Evolutionary conservation across 78 protist species (phyloP), one percentile per base, ranked within the genome.

Genomic region (Emiliania huxleyi): DNA sequence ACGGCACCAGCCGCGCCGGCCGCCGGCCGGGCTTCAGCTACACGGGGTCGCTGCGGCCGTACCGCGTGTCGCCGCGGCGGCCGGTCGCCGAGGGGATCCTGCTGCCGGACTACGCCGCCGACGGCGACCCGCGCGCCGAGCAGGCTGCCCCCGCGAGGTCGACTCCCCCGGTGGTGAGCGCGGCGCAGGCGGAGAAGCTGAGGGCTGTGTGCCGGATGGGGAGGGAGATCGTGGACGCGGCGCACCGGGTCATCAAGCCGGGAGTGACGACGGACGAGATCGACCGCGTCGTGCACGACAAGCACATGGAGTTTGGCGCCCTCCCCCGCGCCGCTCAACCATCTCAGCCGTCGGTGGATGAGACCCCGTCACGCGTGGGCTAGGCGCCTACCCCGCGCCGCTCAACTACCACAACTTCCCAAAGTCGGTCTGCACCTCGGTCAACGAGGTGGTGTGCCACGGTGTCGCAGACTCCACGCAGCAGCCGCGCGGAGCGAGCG

Each of bases 251-350:
- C 73, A 94, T 96, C n/a, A 26, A 87, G 55, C 95, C 95, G 19
- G 98, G 98, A 2, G 95, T 97, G 77, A 98, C 99, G 0, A 93
- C 97, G 0, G 99, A 98, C 40, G 98, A 97, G 55, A 91, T 98
- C 42, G 99, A 98, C 69, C 89, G 91, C 45, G 93, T 95, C 26
- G 97, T 97, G 8, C 98, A 97, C 85, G 62, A 52, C 62, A 52
- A 52, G 62, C 62, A 52, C 62, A 52, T 52, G 62, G 62, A 52
- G 62, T 52, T 19, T 15, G 15, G 15, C n/a, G 90, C n/a, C 95
- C 1, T 98, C 97, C 90, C 99, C 99, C 29, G 96, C 98, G n/a
- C 98, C 99, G 29, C 95, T 98, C 90, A 95, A 96, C 96, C 97
- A 98, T 90, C 43, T 55, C 37, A 52, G 88, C 71, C n/a, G n/a